Percentiles rank a stretch among this genome's conserved stretches.
These are phyloP conservation scores for Hemileccinum impolitum DNA, from an alignment of 768 basidiomycete species.

Conservation along the genomic window DNA sequence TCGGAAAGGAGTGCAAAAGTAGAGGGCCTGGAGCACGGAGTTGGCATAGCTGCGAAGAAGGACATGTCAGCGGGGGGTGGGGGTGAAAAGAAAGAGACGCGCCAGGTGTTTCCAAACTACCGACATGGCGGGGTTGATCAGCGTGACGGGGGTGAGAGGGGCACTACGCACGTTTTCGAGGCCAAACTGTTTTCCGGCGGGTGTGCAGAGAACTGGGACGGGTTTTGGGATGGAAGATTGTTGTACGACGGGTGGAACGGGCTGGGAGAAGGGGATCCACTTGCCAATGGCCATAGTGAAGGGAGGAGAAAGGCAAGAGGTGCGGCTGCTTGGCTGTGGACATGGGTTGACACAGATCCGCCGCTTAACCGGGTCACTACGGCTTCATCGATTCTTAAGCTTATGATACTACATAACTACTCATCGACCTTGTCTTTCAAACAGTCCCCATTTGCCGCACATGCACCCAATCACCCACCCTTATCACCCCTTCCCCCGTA, in stretches of 20 bases:
- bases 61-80: constrained; percentile 17
- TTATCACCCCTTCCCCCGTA: constrained; percentile 45
- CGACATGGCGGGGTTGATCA: constrained; percentile 4
- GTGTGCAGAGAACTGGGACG: constrained; percentile 41
- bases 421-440: constrained; percentile 6
- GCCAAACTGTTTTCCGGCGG: constrained; percentile 90
- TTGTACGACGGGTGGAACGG: constrained; percentile 2
- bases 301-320: constrained; percentile 15
- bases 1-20: constrained; percentile 92
- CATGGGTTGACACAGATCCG: constrained; percentile 19
- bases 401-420: no score
- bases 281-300: constrained; percentile 36
- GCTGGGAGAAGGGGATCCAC: constrained; percentile 36
- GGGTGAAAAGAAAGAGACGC: constrained; percentile 17
- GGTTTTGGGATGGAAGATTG: constrained; percentile 29
- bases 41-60: constrained; percentile 78
- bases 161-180: constrained; percentile 81
- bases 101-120: constrained; percentile 99
- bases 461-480: constrained; percentile 59
- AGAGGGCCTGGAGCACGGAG: constrained; percentile 96
- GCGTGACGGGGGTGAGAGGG: constrained; percentile 1
- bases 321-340: constrained; percentile 8
- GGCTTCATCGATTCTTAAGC: no score
- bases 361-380: constrained; percentile 8
- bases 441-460: constrained; percentile 42